Evolutionary conservation across 1,284 basidiomycete genomes (phyloP).

Genomic region (Moniliophthora roreri): DNA sequence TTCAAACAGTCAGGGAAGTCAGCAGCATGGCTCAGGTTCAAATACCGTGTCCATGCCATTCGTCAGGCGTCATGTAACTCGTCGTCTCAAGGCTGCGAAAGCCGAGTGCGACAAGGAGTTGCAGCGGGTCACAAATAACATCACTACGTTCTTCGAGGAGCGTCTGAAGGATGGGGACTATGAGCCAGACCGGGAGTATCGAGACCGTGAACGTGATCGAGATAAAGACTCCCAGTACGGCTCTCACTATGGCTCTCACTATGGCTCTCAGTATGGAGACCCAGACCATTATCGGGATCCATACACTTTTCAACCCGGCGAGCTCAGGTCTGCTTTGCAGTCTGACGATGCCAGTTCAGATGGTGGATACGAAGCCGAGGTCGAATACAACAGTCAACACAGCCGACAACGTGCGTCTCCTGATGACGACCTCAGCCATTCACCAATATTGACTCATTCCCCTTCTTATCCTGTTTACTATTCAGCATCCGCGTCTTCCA

Average conservation of each 20-base stretch:
- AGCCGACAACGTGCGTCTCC: constrained; percentile 74
- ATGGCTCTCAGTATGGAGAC: constrained; percentile 46
- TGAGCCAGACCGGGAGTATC: constrained; percentile 64
- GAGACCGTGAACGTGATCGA: constrained; percentile 52
- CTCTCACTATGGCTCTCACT: not conserved
- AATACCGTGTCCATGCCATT: constrained; percentile 88
- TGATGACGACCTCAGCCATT: constrained; percentile 37
- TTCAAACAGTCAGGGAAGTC: constrained; percentile 35
- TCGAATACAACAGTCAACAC: constrained; percentile 56
- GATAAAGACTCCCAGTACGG: constrained; percentile 1
- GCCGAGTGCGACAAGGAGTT: constrained; percentile 95
- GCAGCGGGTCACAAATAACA: constrained; percentile 87
- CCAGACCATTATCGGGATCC: constrained; percentile 57
- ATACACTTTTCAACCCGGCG: constrained; percentile 54
- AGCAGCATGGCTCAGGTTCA: constrained; percentile 48
- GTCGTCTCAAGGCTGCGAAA: constrained; percentile 92
- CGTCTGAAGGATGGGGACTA: constrained; percentile 75
- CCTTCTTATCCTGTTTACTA: constrained; percentile 47
- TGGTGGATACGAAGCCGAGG: constrained; percentile 77
- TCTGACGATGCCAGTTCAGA: constrained; percentile 74
- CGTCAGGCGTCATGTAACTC: constrained; percentile 90
- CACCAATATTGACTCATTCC: constrained; percentile 51
- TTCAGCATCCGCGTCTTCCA: constrained; percentile 40
- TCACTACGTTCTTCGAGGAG: constrained; percentile 94
- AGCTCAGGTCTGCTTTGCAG: constrained; percentile 54